These are phyloP conservation scores for Panicum virgatum DNA, from an alignment of 202 grass and related monocot species.

Conservation along the genomic window DNA sequence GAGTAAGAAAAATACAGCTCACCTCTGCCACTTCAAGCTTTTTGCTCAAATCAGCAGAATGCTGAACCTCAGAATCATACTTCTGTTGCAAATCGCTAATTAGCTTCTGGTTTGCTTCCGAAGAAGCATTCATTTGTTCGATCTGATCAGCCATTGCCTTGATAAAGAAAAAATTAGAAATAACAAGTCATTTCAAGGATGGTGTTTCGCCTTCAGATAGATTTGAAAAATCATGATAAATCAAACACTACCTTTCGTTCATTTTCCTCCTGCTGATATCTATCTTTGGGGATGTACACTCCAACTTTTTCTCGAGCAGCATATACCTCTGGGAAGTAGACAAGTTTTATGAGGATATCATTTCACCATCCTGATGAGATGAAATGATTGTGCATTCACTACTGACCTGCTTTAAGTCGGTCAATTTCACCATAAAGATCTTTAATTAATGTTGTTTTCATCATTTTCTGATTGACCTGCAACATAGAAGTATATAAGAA, in stretches of 20 bases:
- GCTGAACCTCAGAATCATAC: conserved; percentile 69
- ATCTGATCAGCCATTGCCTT: conserved; percentile 93
- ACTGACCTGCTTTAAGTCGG: conserved; percentile 85
- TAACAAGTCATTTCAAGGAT: conserved; percentile 9
- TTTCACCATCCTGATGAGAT: conserved; percentile 23
- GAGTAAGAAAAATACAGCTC: neutral
- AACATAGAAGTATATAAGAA: conserved; percentile 22
- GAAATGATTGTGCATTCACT: neutral
- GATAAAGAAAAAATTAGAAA: conserved; percentile 17
- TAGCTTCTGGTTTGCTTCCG: conserved; percentile 78
- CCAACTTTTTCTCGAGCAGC: conserved; percentile 94
- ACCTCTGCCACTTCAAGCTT: conserved; percentile 87
- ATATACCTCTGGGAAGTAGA: conserved; percentile 80
- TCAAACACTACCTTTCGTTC: conserved; percentile 77
- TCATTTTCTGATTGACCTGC: conserved; percentile 99
- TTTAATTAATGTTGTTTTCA: conserved; percentile 99
- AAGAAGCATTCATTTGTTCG: conserved; percentile 65
- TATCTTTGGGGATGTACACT: conserved; percentile 95
- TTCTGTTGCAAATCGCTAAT: conserved; percentile 79
- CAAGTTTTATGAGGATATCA: conserved; percentile 30
- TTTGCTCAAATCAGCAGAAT: conserved; percentile 69
- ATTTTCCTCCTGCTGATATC: conserved; percentile 85
- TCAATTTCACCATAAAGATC: conserved; percentile 99
- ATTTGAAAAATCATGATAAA: conserved; percentile 15
- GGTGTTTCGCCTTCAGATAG: neutral